Conservation (phyloP, 2,329 filamentous ascomycete species). For the Penicillium nordicum region DNA sequence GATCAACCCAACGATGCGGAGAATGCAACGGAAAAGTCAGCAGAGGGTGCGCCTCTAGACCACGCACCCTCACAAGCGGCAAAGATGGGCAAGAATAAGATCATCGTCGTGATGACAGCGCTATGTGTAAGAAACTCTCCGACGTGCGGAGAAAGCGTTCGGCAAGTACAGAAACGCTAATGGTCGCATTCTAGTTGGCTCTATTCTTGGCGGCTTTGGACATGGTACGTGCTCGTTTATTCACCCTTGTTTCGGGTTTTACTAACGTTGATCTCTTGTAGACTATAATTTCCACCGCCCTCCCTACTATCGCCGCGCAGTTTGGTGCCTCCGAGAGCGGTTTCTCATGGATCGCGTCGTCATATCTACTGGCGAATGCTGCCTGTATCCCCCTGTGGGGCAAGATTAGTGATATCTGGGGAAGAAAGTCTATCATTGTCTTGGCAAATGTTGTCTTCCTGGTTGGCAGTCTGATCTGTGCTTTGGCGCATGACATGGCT, state of each 20-base stretch:
- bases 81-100: slow-evolving; percentile 40
- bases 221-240: slow-evolving; percentile 41
- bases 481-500: slow-evolving; percentile 54
- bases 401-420: slow-evolving; percentile 65
- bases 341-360: slow-evolving; percentile 49
- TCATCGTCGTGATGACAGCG: slow-evolving; percentile 41
- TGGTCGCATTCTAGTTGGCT: slow-evolving; percentile 44
- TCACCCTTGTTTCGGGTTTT: not conserved
- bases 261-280: slow-evolving; percentile 10
- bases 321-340: slow-evolving; percentile 44
- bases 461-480: slow-evolving; percentile 60
- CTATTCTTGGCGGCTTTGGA: slow-evolving; percentile 60
- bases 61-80: slow-evolving; percentile 38
- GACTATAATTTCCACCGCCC: slow-evolving; percentile 47
- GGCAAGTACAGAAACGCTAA: slow-evolving; percentile 13
- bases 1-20: slow-evolving; percentile 4
- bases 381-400: slow-evolving; percentile 57
- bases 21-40: slow-evolving; percentile 16
- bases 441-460: slow-evolving; percentile 61
- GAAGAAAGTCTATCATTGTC: slow-evolving; percentile 61
- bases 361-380: slow-evolving; percentile 46
- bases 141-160: not conserved
- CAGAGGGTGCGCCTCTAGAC: slow-evolving; percentile 26
- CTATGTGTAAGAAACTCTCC: slow-evolving; percentile 35
- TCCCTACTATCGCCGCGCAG: slow-evolving; percentile 44